These are phyloP conservation scores for Leucosporidium yakuticum DNA, from an alignment of 768 basidiomycete species.

Conservation along the genomic window DNA sequence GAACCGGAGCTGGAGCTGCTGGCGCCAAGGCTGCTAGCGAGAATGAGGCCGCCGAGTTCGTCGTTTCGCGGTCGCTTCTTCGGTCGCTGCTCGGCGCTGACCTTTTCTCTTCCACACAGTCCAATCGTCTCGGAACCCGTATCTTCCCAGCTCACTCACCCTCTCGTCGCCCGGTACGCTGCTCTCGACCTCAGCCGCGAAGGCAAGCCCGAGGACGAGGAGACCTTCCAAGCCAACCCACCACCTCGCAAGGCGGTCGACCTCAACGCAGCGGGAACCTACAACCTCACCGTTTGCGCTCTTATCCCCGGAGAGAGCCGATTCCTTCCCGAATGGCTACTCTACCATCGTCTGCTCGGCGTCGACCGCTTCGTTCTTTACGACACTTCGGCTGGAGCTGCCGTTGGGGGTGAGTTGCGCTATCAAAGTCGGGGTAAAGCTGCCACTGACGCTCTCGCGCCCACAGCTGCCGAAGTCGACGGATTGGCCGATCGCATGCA, in stretches of 20 bases:
- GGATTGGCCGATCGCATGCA: slow-evolving; percentile 21
- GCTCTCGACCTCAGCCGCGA: slow-evolving; percentile 1
- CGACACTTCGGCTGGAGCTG: slow-evolving; percentile 23
- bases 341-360: slow-evolving; percentile 29
- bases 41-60: neutral
- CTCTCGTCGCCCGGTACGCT: slow-evolving; percentile 26
- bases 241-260: neutral
- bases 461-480: slow-evolving; percentile 20
- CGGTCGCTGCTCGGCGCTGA: too few relatives aligned
- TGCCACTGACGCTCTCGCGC: too few relatives aligned
- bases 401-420: slow-evolving; percentile 12
- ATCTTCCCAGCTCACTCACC: slow-evolving; percentile 1
- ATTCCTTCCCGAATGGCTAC: slow-evolving; percentile 29
- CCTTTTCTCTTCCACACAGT: neutral
- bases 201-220: neutral
- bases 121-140: neutral
- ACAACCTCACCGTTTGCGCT: slow-evolving; percentile 27
- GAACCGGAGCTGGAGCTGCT: neutral
- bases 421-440: too few relatives aligned
- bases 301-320: slow-evolving; percentile 28
- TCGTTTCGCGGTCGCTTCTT: neutral
- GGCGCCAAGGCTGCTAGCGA: neutral
- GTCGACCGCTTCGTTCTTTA: slow-evolving; percentile 30
- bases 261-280: neutral
- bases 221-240: slow-evolving; percentile 9